Evolutionary conservation across 2,329 filamentous ascomycete genomes (phyloP), one percentile per base, ranked within the genome.

Genomic region (Chaetomium strumarium): DNA sequence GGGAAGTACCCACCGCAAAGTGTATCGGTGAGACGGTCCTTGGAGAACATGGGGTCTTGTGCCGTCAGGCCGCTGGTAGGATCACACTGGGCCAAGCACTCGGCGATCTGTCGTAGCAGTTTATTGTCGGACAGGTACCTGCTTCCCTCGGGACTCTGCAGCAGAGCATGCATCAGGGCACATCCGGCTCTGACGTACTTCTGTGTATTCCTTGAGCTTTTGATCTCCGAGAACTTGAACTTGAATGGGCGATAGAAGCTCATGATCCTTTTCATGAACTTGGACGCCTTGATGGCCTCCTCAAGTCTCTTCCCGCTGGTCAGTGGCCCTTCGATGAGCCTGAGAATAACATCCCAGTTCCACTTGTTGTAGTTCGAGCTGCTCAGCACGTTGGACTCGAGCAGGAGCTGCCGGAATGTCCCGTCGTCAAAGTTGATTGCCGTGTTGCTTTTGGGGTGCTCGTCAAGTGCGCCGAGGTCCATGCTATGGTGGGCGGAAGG

Each of bases 191-290:
- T 83, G 43, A 99, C 85, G 67, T 97, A 97, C 60, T 95, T 91
- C 64, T 97, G 92, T 51, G 95, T 96, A 49, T 87, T 89, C 56
- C 93, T 88, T 0, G 90, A 95, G 66, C 90, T 97, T 60, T 88
- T 85, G 39, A 93, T 80, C 61, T 95, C 88, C 0, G 91, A 89
- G 63, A 97, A 99, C 58, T 90, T 86, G 66, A 90, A 95, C 67
- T 99, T 99, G 73, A 99, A 99, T 1, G 93, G 93, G 11, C 93
- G 81, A 66, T 96, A 95, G 66, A 99, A 99, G 55, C 90, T 93
- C 67, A 96, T 84, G 53, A 99, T 78, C 10, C 95, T 80, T 72
- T 97, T 96, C 62, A 97, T 86, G 64, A 97, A 99, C 66, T 97
- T 97, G 2, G 91, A 95, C 1, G 87, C 90, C 66, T 90, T 92